phyloP scores from a whole-genome alignment of 208 protist species.

The Blastocrithidia nonstop region DNA sequence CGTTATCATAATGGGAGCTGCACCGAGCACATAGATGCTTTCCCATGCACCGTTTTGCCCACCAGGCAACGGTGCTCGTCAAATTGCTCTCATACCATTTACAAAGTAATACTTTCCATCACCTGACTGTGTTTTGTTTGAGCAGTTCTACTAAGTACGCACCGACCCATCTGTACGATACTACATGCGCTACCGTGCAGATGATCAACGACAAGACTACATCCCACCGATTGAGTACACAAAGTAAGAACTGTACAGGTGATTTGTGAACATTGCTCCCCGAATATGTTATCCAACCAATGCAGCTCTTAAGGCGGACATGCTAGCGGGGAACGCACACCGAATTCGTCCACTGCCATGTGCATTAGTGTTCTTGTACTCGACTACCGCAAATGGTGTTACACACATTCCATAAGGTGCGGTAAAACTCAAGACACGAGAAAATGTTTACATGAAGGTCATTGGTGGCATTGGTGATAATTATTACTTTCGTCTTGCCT shows the following conservation, averaged over 20 bases:
- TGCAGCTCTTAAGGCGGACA: slow-evolving; percentile 11
- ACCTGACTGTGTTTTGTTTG: slow-evolving; percentile 61
- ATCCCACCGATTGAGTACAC: slow-evolving; percentile 18
- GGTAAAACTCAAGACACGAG: slow-evolving; percentile 13
- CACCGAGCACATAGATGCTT: slow-evolving; percentile 40
- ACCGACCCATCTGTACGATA: slow-evolving; percentile 72
- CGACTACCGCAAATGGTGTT: no score
- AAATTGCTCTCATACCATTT: slow-evolving; percentile 64
- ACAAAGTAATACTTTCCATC: slow-evolving; percentile 63
- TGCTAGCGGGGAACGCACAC: slow-evolving; percentile 7
- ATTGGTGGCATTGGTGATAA: slow-evolving; percentile 29
- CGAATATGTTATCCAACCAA: slow-evolving; percentile 15
- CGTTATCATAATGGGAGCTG: slow-evolving; percentile 32
- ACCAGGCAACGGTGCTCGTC: slow-evolving; percentile 9
- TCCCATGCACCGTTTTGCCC: slow-evolving; percentile 20
- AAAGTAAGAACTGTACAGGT: slow-evolving; percentile 13
- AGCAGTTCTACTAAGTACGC: slow-evolving; percentile 65
- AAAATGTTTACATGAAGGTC: slow-evolving; percentile 22
- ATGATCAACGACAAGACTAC: slow-evolving; percentile 14
- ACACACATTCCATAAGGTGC: slow-evolving; percentile 27
- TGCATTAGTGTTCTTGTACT: slow-evolving; percentile 48
- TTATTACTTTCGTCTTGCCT: no score
- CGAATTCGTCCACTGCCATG: slow-evolving; percentile 28
- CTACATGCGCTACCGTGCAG: slow-evolving; percentile 50
- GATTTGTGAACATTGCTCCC: slow-evolving; percentile 5